These are phyloP conservation scores for Urochloa ruziziensis DNA, from an alignment of 176 grass and related monocot genomes.

Conservation along the genomic window DNA sequence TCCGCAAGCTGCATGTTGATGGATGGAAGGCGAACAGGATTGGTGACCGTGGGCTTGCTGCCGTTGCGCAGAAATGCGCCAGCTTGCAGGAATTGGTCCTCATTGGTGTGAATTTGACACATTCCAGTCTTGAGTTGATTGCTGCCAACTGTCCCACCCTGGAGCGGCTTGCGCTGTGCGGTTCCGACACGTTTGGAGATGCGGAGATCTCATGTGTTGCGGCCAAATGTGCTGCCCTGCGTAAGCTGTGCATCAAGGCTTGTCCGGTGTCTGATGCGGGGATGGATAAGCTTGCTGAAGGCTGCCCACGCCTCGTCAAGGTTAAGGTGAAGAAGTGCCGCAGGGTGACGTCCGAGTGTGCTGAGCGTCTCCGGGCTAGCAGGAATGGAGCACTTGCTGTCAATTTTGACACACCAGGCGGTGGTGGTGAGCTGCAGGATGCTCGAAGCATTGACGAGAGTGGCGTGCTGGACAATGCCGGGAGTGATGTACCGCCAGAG, in stretches of 20 bases:
- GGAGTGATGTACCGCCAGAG: slow-evolving; percentile 38
- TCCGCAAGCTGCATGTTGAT: slow-evolving; percentile 93
- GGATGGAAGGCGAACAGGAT: slow-evolving; percentile 90
- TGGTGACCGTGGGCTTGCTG: slow-evolving; percentile 64
- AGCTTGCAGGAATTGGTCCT: slow-evolving; percentile 84
- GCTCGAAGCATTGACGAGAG: slow-evolving; percentile 51
- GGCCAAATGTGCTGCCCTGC: slow-evolving; percentile 60
- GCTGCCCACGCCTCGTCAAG: slow-evolving; percentile 87
- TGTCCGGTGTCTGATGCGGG: slow-evolving; percentile 82
- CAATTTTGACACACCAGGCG: slow-evolving; percentile 59
- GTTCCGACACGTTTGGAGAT: slow-evolving; percentile 82
- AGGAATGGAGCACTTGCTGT: slow-evolving; percentile 59
- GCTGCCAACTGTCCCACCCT: slow-evolving; percentile 68
- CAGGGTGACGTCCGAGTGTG: slow-evolving; percentile 61
- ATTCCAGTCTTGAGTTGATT: slow-evolving; percentile 59
- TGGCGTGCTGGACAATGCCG: slow-evolving; percentile 59
- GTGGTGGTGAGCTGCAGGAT: slow-evolving; percentile 41
- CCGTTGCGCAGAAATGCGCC: slow-evolving; percentile 60
- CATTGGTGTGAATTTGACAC: slow-evolving; percentile 84
- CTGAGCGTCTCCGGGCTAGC: slow-evolving; percentile 58
- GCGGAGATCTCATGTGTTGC: slow-evolving; percentile 72
- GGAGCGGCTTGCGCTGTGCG: slow-evolving; percentile 80
- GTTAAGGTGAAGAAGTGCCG: slow-evolving; percentile 96
- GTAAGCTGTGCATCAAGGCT: slow-evolving; percentile 93
- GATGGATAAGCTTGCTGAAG: slow-evolving; percentile 66